phyloP scores from a whole-genome alignment of 495 filamentous ascomycete species.

The Aspergillus nanangensis region DNA sequence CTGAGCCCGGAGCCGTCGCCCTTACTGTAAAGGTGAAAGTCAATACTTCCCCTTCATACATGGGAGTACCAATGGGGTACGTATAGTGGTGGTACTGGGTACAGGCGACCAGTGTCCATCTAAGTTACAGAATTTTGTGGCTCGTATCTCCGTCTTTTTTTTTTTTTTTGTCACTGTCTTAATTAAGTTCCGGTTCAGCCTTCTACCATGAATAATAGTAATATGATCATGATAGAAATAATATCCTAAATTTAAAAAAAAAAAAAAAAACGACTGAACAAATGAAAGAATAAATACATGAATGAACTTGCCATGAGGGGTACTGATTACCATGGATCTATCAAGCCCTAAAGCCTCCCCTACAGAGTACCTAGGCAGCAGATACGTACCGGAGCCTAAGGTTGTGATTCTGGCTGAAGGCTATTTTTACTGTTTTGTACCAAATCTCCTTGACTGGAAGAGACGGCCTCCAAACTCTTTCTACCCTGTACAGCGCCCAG shows the following conservation, averaged over 20 bases:
- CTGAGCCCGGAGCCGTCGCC: conserved; percentile 15
- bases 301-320: too few relatives aligned
- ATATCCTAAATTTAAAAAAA: too few relatives aligned
- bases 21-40: conserved; percentile 22
- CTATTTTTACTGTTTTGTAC: conserved; percentile 6
- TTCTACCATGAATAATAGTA: background rate
- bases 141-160: background rate
- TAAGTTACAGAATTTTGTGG: background rate
- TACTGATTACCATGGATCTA: too few relatives aligned
- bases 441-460: too few relatives aligned
- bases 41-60: conserved; percentile 3
- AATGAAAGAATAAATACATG: too few relatives aligned
- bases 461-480: conserved; percentile 8
- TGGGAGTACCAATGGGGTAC: background rate
- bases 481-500: conserved; percentile 13
- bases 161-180: background rate
- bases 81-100: background rate
- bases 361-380: background rate
- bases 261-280: too few relatives aligned
- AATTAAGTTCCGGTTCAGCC: background rate
- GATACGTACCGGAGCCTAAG: background rate
- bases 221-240: too few relatives aligned
- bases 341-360: too few relatives aligned
- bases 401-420: conserved; percentile 10
- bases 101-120: background rate